phyloP scores from a whole-genome alignment of 352 stramenopile species.

The Phytopythium ostracodes region DNA sequence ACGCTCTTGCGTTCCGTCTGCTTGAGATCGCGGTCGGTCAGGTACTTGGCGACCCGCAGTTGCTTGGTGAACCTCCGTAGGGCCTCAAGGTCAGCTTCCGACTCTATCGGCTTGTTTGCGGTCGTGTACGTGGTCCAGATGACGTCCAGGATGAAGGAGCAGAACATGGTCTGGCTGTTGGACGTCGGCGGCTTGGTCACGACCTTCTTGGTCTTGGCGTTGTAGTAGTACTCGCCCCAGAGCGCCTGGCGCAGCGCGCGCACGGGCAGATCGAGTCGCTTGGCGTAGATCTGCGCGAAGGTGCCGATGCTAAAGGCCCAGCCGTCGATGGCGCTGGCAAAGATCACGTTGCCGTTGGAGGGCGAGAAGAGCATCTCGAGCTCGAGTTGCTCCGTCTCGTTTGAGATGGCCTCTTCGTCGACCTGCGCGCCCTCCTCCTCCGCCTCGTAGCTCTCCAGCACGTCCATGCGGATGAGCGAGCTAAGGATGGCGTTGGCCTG shows the following conservation, averaged over 20 bases:
- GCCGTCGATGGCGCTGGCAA: slow-evolving; percentile 88
- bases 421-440: slow-evolving; percentile 16
- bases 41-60: slow-evolving; percentile 55
- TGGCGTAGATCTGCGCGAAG: slow-evolving; percentile 71
- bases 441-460: slow-evolving; percentile 53
- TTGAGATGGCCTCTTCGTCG: slow-evolving; percentile 53
- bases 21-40: slow-evolving; percentile 71
- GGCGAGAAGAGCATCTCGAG: slow-evolving; percentile 85
- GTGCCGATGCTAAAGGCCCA: slow-evolving; percentile 91
- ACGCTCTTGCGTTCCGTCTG: slow-evolving; percentile 57
- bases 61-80: slow-evolving; percentile 67
- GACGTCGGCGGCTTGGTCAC: slow-evolving; percentile 69
- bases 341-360: slow-evolving; percentile 90
- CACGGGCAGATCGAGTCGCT: slow-evolving; percentile 64
- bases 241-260: slow-evolving; percentile 71
- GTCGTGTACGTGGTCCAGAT: slow-evolving; percentile 89
- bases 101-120: slow-evolving; percentile 34
- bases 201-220: slow-evolving; percentile 89
- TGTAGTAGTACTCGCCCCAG: slow-evolving; percentile 92
- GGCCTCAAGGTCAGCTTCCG: slow-evolving; percentile 41
- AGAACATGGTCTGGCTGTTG: slow-evolving; percentile 88
- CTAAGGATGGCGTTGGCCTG: slow-evolving; percentile 84
- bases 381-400: slow-evolving; percentile 63
- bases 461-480: slow-evolving; percentile 75
- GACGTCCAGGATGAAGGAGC: slow-evolving; percentile 88